Percentiles rank a stretch among this genome's conserved stretches.
These are phyloP conservation scores for Xylariaceae sp. DNA, from an alignment of 2,329 filamentous ascomycete genomes.

Conservation along the genomic window DNA sequence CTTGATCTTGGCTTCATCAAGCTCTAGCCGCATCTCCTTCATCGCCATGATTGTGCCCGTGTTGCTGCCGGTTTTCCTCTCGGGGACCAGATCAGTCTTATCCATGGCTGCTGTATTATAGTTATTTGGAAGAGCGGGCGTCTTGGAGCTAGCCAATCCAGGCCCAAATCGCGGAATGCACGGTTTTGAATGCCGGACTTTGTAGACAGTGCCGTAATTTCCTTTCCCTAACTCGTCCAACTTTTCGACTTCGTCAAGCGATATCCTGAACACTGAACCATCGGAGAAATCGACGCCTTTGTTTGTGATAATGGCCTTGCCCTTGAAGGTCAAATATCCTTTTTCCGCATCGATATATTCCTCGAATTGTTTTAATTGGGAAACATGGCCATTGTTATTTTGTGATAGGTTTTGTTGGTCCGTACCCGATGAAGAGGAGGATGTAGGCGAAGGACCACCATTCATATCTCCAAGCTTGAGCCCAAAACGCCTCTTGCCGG, in stretches of 20 bases:
- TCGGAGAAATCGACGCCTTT: conserved; percentile 89
- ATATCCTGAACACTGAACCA: conserved; percentile 87
- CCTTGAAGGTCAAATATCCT: conserved; percentile 87
- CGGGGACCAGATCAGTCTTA: conserved; percentile 23
- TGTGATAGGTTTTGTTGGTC: conserved; percentile 34
- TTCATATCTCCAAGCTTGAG: conserved; percentile 58
- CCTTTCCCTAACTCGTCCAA: conserved; percentile 93
- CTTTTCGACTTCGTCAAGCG: conserved; percentile 86
- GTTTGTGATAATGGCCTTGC: conserved; percentile 83
- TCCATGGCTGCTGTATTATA: conserved; percentile 28
- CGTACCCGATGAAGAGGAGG: conserved; percentile 36
- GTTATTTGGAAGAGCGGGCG: conserved; percentile 38
- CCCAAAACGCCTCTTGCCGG: conserved; percentile 58
- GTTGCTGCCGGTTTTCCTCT: conserved; percentile 39
- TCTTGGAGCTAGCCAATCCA: conserved; percentile 50
- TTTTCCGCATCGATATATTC: conserved; percentile 89
- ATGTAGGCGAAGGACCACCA: conserved; percentile 37
- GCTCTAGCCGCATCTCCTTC: conserved; percentile 94
- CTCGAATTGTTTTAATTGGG: conserved; percentile 57
- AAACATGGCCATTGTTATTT: conserved; percentile 40
- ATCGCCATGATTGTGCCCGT: conserved; percentile 92
- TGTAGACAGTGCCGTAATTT: conserved; percentile 98
- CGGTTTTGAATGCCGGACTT: conserved; percentile 78
- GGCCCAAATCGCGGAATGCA: conserved; percentile 54
- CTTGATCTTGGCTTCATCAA: conserved; percentile 94